These are phyloP conservation scores for Chiua sp. DNA, from an alignment of 1,284 basidiomycete genomes.

Conservation along the genomic window DNA sequence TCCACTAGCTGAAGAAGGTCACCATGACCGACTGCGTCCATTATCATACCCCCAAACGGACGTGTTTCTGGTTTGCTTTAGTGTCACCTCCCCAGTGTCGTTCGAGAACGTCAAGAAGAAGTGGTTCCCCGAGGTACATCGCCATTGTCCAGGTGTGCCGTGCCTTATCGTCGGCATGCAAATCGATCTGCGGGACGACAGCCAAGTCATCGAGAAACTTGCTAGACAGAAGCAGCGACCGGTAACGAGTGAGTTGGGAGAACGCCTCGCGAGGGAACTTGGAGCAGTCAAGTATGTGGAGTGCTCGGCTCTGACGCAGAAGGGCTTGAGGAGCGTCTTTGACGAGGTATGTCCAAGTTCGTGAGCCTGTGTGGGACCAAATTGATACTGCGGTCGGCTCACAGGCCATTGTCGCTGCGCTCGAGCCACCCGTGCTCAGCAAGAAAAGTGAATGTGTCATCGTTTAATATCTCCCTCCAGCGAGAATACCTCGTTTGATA, in stretches of 20 bases:
- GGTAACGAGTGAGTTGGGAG: constrained; percentile 88
- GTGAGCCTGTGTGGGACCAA: constrained; percentile 2
- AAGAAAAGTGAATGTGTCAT: constrained; percentile 86
- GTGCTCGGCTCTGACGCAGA: constrained; percentile 98
- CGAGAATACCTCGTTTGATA: constrained; percentile 38
- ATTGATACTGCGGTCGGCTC: constrained; percentile 12
- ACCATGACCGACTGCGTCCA: constrained; percentile 97
- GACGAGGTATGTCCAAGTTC: constrained; percentile 77
- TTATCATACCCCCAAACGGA: constrained; percentile 99
- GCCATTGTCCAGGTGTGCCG: constrained; percentile 99
- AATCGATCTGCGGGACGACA: constrained; percentile 95
- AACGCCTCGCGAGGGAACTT: constrained; percentile 92
- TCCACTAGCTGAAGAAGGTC: constrained; percentile 94
- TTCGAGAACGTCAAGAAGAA: constrained; percentile 99
- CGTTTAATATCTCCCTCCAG: constrained; percentile 57
- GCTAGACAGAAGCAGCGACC: constrained; percentile 96
- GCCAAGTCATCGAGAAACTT: constrained; percentile 93
- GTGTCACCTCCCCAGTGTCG: constrained; percentile 97
- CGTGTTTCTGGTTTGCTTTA: constrained; percentile 99
- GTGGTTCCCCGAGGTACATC: constrained; percentile 99
- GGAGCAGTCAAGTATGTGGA: constrained; percentile 99
- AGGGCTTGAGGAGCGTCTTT: constrained; percentile 99
- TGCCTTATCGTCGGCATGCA: constrained; percentile 99
- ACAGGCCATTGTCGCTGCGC: constrained; percentile 97
- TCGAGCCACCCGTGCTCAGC: constrained; percentile 94